A percentile compares a stretch with the other conserved stretches of the same genome.
Evolutionary conservation across 106 monocot species (phyloP).

Genomic region (Acorus calamus): DNA sequence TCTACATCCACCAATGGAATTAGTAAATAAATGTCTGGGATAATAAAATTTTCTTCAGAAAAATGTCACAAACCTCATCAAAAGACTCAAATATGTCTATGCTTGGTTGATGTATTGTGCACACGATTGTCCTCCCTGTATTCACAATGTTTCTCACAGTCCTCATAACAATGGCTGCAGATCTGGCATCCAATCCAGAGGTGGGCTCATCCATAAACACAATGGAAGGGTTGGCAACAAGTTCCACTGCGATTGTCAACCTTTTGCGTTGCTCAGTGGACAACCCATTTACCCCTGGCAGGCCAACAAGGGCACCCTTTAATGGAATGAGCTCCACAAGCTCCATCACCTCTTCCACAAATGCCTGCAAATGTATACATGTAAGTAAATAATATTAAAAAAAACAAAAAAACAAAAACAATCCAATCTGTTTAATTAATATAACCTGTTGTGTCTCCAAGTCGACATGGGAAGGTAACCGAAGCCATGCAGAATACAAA

Average conservation of each 20-base stretch:
- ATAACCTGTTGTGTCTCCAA: slow-evolving; percentile 52
- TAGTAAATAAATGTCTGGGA: too few species aligned
- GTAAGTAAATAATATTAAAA: slow-evolving; percentile 1
- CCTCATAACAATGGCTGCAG: slow-evolving; percentile 99
- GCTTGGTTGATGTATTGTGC: slow-evolving; percentile 99
- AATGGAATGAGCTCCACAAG: slow-evolving; percentile 84
- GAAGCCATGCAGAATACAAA: slow-evolving; percentile 85
- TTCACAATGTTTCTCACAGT: slow-evolving; percentile 98
- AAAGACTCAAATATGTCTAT: slow-evolving; percentile 99
- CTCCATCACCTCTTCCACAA: slow-evolving; percentile 98
- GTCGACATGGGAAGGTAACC: slow-evolving; percentile 71
- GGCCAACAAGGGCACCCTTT: slow-evolving; percentile 84
- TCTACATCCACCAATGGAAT: too few species aligned
- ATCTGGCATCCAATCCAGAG: slow-evolving; percentile 93
- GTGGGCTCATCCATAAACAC: slow-evolving; percentile 99
- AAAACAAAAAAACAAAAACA: not conserved
- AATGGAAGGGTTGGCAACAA: slow-evolving; percentile 98
- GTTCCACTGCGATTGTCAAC: slow-evolving; percentile 93
- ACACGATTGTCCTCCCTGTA: slow-evolving; percentile 96
- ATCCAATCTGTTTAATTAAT: not conserved
- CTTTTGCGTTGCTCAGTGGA: slow-evolving; percentile 94
- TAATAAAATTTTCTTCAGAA: too few species aligned
- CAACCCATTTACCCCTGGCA: slow-evolving; percentile 83
- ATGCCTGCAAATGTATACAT: slow-evolving; percentile 38
- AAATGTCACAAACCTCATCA: slow-evolving; percentile 59